Conservation (phyloP, 345 rosid genomes). For the Eucalyptus sideroxylon region DNA sequence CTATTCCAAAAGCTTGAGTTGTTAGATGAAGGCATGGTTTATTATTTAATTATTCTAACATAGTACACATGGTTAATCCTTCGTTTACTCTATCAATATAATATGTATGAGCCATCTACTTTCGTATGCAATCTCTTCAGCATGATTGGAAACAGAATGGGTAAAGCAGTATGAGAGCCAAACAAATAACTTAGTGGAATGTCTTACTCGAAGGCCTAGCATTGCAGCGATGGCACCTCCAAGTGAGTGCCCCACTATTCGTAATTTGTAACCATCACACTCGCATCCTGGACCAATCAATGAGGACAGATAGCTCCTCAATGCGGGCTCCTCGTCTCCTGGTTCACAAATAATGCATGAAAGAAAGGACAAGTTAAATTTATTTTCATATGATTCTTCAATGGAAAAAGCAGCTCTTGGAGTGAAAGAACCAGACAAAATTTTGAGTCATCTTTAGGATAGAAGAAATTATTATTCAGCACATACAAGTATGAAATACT, state of each 20-base stretch:
- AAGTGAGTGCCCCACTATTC: conserved; percentile 80
- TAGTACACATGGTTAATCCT: background rate
- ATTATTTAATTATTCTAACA: background rate
- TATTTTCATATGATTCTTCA: background rate
- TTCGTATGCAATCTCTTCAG: background rate
- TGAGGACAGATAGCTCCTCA: conserved; percentile 59
- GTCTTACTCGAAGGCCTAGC: conserved; percentile 72
- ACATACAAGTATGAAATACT: background rate
- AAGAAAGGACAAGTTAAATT: background rate
- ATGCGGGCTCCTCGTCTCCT: conserved; percentile 19
- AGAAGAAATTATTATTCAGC: background rate
- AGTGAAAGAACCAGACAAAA: background rate
- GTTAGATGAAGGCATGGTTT: too few species aligned
- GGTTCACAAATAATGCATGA: background rate
- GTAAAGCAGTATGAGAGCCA: background rate
- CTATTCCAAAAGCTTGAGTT: too few species aligned
- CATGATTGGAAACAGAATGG: background rate
- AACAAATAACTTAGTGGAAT: background rate
- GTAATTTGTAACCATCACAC: conserved; percentile 73
- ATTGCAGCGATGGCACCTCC: conserved; percentile 90
- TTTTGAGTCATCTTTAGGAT: background rate
- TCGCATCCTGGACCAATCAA: conserved; percentile 78
- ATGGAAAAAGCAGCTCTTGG: background rate
- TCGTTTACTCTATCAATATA: background rate
- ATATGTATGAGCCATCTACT: background rate